A percentile compares a stretch with the other conserved stretches of the same genome.
These are phyloP conservation scores for Didymella arachidicola DNA, from an alignment of 2,329 filamentous ascomycete genomes.

Conservation along the genomic window DNA sequence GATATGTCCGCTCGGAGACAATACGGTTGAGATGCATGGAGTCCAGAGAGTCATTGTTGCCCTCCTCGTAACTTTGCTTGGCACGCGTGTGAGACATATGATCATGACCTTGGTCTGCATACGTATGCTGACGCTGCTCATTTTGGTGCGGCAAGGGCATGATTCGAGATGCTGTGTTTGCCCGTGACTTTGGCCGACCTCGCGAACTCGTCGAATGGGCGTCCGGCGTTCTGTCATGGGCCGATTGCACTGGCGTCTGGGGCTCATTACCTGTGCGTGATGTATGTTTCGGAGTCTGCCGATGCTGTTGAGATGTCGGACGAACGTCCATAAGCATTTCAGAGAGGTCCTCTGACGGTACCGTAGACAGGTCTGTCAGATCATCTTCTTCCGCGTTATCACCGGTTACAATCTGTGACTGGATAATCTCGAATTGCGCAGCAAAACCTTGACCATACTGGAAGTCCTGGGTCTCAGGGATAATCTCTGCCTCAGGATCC, in stretches of 20 bases:
- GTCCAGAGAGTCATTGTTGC: neutral
- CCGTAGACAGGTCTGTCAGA: constrained; percentile 19
- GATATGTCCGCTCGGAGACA: neutral
- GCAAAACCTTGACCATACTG: neutral
- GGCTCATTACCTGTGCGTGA: neutral
- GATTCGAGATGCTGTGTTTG: constrained; percentile 45
- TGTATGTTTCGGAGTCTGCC: neutral
- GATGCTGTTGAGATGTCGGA: neutral
- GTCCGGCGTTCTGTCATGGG: constrained; percentile 2
- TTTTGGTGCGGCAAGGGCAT: constrained; percentile 22
- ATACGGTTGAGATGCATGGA: neutral
- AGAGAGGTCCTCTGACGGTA: constrained; percentile 24
- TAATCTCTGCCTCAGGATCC: constrained; percentile 10
- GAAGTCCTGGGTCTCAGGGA: constrained; percentile 27
- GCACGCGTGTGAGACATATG: neutral
- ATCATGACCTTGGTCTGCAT: neutral
- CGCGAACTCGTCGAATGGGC: constrained; percentile 20
- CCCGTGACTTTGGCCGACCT: constrained; percentile 39
- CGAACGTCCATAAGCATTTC: constrained; percentile 12
- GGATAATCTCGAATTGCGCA: neutral
- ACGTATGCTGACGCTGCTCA: constrained; percentile 1
- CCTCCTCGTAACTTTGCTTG: neutral
- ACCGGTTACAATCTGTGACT: neutral
- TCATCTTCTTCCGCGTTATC: constrained; percentile 1
- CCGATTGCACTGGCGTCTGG: neutral